A percentile compares a stretch with the other conserved stretches of the same genome.
Evolutionary conservation across 2,329 filamentous ascomycete genomes (phyloP).

Genomic region (Westerdykella sp.): DNA sequence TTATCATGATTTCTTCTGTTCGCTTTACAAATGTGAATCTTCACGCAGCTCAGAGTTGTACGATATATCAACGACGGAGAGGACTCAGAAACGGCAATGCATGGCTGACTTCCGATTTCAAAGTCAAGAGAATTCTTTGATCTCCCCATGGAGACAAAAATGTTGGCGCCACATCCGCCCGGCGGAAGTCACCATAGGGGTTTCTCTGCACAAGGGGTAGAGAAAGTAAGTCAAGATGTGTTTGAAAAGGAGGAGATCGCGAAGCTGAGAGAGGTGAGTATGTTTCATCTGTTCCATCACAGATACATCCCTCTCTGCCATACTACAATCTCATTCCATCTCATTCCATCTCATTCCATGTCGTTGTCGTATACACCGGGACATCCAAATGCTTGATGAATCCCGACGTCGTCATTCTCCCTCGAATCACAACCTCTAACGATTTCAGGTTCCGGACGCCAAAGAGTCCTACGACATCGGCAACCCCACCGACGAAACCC

Average conservation of each 20-base stretch:
- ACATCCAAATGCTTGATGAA: neutral
- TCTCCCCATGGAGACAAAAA: constrained; percentile 31
- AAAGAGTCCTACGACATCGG: constrained; percentile 34
- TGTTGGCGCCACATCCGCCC: constrained; percentile 37
- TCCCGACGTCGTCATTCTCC: neutral
- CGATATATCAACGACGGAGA: too few species aligned
- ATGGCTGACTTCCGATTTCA: neutral
- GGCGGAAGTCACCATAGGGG: constrained; percentile 37
- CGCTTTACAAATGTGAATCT: too few species aligned
- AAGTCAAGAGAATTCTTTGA: constrained; percentile 35
- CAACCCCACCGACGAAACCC: constrained; percentile 19
- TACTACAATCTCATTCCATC: too few species aligned
- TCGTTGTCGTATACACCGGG: neutral
- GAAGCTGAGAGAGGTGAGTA: constrained; percentile 12
- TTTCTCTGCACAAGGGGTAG: constrained; percentile 34
- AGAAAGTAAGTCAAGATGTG: constrained; percentile 32
- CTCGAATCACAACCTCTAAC: neutral
- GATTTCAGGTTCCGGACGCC: constrained; percentile 19
- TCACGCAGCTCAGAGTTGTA: too few species aligned
- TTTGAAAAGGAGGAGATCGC: constrained; percentile 17
- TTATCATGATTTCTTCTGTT: neutral
- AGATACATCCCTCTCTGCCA: too few species aligned
- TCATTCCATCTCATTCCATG: too few species aligned
- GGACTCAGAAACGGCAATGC: too few species aligned
- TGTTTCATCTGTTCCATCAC: too few species aligned